Percentiles rank a stretch among this genome's conserved stretches.
phyloP scores from a whole-genome alignment of 2,329 filamentous ascomycete species.

The Aureobasidium uvarum region DNA sequence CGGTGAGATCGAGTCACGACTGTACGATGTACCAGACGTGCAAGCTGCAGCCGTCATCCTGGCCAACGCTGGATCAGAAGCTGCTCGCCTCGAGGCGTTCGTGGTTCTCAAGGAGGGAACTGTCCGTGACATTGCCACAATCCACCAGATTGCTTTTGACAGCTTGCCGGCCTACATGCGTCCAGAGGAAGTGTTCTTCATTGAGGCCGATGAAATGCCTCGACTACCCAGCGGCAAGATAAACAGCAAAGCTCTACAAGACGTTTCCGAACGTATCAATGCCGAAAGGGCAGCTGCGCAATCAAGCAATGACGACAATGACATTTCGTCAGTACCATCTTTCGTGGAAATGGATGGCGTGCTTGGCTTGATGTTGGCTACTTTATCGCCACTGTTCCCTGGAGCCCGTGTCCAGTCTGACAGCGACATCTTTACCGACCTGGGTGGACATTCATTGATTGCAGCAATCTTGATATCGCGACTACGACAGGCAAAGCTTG shows the following conservation, averaged over 20 bases:
- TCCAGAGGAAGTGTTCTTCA: neutral
- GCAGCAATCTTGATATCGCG: neutral
- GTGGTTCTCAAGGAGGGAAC: slow-evolving; percentile 3
- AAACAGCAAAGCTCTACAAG: slow-evolving; percentile 4
- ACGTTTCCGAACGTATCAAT: neutral
- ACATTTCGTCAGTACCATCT: neutral
- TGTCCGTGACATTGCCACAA: neutral
- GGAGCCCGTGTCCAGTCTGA: neutral
- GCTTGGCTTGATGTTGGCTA: neutral
- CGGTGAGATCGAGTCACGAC: slow-evolving; percentile 69
- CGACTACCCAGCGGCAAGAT: slow-evolving; percentile 7
- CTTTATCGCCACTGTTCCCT: slow-evolving; percentile 1
- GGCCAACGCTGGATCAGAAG: neutral
- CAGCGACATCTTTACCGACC: slow-evolving; percentile 2
- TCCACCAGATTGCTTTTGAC: neutral
- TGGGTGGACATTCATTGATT: slow-evolving; percentile 4
- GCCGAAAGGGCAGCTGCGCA: neutral
- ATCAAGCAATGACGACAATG: neutral
- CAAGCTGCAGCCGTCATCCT: slow-evolving; percentile 9
- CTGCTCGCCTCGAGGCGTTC: neutral
- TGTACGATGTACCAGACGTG: neutral
- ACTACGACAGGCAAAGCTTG: slow-evolving; percentile 4
- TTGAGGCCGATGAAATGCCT: neutral
- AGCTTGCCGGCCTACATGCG: slow-evolving; percentile 10
- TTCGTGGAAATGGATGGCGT: neutral